Conservation (phyloP, 1,284 basidiomycete species). For the Melampsora larici-populina region DNA sequence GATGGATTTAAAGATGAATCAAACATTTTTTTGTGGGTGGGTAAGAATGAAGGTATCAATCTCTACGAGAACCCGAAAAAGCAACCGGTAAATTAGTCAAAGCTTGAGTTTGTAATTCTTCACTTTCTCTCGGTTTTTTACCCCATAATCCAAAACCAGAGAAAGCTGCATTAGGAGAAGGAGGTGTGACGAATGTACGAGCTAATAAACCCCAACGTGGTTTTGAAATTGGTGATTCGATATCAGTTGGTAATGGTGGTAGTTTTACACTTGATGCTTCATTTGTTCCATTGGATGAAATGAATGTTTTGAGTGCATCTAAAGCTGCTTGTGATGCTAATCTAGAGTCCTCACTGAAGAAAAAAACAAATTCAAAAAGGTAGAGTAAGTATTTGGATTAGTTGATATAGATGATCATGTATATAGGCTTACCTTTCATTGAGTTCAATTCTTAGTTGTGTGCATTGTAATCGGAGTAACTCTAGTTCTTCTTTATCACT, state of each 20-base stretch:
- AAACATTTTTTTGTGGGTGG: no score
- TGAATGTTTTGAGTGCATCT: conserved; percentile 15
- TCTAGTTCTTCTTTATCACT: conserved; percentile 15
- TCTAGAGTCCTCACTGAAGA: conserved; percentile 30
- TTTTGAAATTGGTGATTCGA: not conserved
- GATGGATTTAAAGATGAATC: no score
- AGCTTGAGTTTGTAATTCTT: no score
- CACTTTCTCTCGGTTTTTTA: no score
- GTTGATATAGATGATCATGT: not conserved
- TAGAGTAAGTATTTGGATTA: not conserved
- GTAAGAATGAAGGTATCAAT: no score
- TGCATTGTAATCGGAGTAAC: conserved; percentile 6
- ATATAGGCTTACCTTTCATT: conserved; percentile 27
- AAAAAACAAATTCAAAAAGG: not conserved
- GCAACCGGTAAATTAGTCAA: no score
- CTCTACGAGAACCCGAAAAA: no score
- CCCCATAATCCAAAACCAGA: no score
- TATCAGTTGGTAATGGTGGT: conserved; percentile 33
- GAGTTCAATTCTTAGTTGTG: conserved; percentile 20
- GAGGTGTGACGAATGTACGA: no score
- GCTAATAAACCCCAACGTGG: no score
- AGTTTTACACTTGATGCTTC: conserved; percentile 24
- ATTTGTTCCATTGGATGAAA: conserved; percentile 7
- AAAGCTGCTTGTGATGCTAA: conserved; percentile 32
- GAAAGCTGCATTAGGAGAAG: no score